A percentile compares a stretch with the other conserved stretches of the same genome.
These are phyloP conservation scores for Lojkania enalia DNA, from an alignment of 2,329 filamentous ascomycete genomes.

Conservation along the genomic window DNA sequence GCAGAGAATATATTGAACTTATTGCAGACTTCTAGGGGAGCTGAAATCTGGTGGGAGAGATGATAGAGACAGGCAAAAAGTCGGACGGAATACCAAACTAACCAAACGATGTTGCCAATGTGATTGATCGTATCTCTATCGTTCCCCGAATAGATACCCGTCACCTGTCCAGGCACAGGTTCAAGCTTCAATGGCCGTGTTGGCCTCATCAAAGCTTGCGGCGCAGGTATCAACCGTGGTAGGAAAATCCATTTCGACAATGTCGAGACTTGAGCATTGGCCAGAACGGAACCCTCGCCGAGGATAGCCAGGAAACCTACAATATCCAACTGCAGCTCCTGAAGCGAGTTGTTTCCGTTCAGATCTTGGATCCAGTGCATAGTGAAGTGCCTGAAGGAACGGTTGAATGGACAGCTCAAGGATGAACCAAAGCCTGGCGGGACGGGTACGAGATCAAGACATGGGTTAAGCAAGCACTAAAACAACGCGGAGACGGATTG, in stretches of 20 bases:
- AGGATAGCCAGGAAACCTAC: conserved; percentile 60
- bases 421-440: conserved; percentile 15
- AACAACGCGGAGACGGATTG: conserved; percentile 12
- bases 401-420: conserved; percentile 8
- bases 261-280: conserved; percentile 55
- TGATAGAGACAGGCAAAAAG: not conserved
- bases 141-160: conserved; percentile 54
- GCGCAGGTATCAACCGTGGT: conserved; percentile 55
- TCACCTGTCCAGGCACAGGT: conserved; percentile 46
- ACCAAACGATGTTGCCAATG: conserved; percentile 54
- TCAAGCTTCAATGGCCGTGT: conserved; percentile 49
- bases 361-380: conserved; percentile 45
- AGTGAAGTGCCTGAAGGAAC: conserved; percentile 4
- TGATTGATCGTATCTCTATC: conserved; percentile 52
- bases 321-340: conserved; percentile 56
- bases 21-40: not conserved
- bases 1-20: conserved; percentile 1
- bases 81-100: conserved; percentile 16
- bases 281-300: conserved; percentile 55
- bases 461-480: conserved; percentile 22
- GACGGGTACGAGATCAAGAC: conserved; percentile 19
- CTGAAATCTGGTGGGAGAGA: not conserved
- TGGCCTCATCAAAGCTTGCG: conserved; percentile 54
- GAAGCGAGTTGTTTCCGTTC: conserved; percentile 26
- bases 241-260: conserved; percentile 55